Base-by-base conservation (phyloP, 2,329 filamentous ascomycete species). In the Colletotrichum gigasporum region DNA sequence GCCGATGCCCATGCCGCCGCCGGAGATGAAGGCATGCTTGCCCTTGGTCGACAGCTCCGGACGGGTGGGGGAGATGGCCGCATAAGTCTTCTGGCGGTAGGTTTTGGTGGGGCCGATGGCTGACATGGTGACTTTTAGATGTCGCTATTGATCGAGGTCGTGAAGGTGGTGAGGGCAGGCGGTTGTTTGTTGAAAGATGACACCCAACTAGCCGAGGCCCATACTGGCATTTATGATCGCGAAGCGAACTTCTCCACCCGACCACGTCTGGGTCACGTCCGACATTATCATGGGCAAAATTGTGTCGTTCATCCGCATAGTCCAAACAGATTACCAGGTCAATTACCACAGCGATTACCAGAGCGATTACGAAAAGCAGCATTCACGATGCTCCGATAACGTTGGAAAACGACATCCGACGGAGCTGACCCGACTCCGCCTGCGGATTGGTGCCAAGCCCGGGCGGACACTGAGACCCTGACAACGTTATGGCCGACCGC, bases 21-120 rank as follows among this genome's bases (percentile, higher is more conserved):
- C 85, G 1, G 85, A 86, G 47, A 87, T 81, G 28, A 86, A 63
- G 42, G 86, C 82, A 0, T 78, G 82, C 67, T 84, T 85, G 41
- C 75, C 79, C 8, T 73, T 52, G 1, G 68, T 66, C 1, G 62
- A 71, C 3, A 78, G 70, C 20, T 71, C 59, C 0, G 71, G 69
- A 1, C 69, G 69, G 0, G 50, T 26, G 0, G 75, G 71, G 28
- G 68, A 66, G 39, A 77, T 72, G 16, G 69, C 60, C 0, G 72
- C 56, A 47, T 77, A 77, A 9, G 67, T 32, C 9, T 60, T 50
- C 28, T 67, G 64, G 22, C 53, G 66, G 41, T 57, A 65, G 2
- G 37, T 69, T 44, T 60, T 55, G 44, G 66, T 70, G 18, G 68
- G 67, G 34, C n/a, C n/a, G 68, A 68, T 16, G 68, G 69, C 37